These are phyloP conservation scores for Sphaceloma murrayae DNA, from an alignment of 2,329 filamentous ascomycete genomes.

Conservation along the genomic window DNA sequence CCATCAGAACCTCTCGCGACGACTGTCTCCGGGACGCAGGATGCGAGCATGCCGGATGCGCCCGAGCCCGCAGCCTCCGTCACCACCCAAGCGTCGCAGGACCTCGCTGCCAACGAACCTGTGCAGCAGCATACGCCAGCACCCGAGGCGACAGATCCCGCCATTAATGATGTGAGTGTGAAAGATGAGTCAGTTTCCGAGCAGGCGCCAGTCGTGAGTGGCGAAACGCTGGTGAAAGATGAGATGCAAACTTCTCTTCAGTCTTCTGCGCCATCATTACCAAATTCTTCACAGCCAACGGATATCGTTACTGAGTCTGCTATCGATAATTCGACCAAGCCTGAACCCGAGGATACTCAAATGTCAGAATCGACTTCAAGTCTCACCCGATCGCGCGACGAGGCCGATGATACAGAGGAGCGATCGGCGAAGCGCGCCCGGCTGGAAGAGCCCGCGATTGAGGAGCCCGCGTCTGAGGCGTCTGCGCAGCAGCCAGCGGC, in stretches of 20 bases:
- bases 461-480: conserved; percentile 5
- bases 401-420: conserved; percentile 52
- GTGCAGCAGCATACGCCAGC: conserved; percentile 15
- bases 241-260: conserved; percentile 4
- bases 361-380: conserved; percentile 34
- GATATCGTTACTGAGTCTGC: conserved; percentile 3
- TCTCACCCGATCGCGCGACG: conserved; percentile 62
- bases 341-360: conserved; percentile 19
- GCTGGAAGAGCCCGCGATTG: conserved; percentile 45
- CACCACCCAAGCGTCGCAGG: background rate
- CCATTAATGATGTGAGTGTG: conserved; percentile 21
- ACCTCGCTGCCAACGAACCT: conserved; percentile 1
- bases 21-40: conserved; percentile 21
- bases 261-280: background rate
- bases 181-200: conserved; percentile 42
- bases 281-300: conserved; percentile 20
- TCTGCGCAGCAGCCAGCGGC: conserved; percentile 22
- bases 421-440: conserved; percentile 73
- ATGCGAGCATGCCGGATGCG: conserved; percentile 18
- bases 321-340: conserved; percentile 15
- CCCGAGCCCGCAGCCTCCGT: background rate
- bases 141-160: background rate
- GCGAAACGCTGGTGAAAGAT: background rate
- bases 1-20: conserved; percentile 33
- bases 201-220: background rate